A percentile compares a stretch with the other conserved stretches of the same genome.
These are phyloP conservation scores for Pseudocercospora eumusae DNA, from an alignment of 2,329 filamentous ascomycete species.

Conservation along the genomic window DNA sequence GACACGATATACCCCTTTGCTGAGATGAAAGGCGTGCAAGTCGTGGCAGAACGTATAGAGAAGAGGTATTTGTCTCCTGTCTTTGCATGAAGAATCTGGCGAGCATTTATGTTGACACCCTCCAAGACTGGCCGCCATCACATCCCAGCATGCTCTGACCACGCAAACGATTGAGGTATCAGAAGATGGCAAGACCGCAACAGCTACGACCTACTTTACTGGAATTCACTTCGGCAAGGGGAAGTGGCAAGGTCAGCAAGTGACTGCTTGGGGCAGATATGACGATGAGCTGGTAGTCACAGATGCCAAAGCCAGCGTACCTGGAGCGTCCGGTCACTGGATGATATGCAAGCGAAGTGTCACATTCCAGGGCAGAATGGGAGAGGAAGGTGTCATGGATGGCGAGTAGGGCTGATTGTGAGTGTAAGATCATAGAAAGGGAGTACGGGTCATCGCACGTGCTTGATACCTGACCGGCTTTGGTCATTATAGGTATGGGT, in stretches of 20 bases:
- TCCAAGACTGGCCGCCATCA: conserved; percentile 43
- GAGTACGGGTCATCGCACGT: background rate
- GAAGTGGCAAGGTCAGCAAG: conserved; percentile 44
- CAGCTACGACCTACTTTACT: conserved; percentile 46
- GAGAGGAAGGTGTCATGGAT: conserved; percentile 41
- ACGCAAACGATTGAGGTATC: conserved; percentile 45
- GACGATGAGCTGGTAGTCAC: conserved; percentile 42
- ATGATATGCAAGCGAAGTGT: conserved; percentile 43
- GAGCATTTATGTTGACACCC: background rate
- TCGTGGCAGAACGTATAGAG: conserved; percentile 40
- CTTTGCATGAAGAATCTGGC: background rate
- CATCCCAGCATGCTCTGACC: conserved; percentile 48
- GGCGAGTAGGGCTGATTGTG: conserved; percentile 23
- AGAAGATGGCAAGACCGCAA: conserved; percentile 38
- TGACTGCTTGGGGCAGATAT: conserved; percentile 48
- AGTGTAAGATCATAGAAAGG: background rate
- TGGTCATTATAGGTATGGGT: background rate
- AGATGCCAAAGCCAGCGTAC: conserved; percentile 25
- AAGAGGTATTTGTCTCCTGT: conserved; percentile 22
- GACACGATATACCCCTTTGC: conserved; percentile 44
- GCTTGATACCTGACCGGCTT: background rate
- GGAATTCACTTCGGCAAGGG: conserved; percentile 48
- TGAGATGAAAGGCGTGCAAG: conserved; percentile 40
- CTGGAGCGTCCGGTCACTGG: conserved; percentile 46
- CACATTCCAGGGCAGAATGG: conserved; percentile 42